Evolutionary conservation across 1,139 yeast genomes (phyloP).

Genomic region (Saccharomyces hybrid): DNA sequence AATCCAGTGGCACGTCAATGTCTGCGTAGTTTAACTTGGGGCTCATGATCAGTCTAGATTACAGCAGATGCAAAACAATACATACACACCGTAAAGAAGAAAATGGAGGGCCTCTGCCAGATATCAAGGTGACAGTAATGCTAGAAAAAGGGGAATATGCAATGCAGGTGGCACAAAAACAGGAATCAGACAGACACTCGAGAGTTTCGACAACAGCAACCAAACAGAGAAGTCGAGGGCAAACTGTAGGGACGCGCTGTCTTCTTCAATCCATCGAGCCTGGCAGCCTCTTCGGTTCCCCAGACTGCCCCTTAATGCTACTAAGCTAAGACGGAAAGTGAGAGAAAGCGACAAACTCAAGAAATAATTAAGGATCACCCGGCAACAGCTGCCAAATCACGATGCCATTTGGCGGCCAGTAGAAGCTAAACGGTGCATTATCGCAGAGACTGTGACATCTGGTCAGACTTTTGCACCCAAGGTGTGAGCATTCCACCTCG

Average conservation of each 20-base stretch:
- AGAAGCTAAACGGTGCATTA: not conserved
- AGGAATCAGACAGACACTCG: not conserved
- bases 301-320: not conserved
- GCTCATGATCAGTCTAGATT: not conserved
- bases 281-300: not conserved
- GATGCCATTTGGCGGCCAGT: not conserved
- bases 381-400: not conserved
- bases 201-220: not conserved
- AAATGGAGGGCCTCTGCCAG: not conserved
- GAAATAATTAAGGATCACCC: not conserved
- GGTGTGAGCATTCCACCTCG: not conserved
- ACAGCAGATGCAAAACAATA: not conserved
- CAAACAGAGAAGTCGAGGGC: not conserved
- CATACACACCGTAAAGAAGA: not conserved
- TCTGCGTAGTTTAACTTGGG: slow-evolving; percentile 7
- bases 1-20: slow-evolving; percentile 27
- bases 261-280: not conserved
- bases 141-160: not conserved
- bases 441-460: too few species aligned
- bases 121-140: not conserved
- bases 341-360: not conserved
- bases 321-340: not conserved
- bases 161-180: not conserved
- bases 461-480: too few species aligned
- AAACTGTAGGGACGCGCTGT: not conserved